A percentile compares a stretch with the other conserved stretches of the same genome.
These are phyloP conservation scores for Colletotrichum scovillei DNA, from an alignment of 2,329 filamentous ascomycete genomes.

Conservation along the genomic window DNA sequence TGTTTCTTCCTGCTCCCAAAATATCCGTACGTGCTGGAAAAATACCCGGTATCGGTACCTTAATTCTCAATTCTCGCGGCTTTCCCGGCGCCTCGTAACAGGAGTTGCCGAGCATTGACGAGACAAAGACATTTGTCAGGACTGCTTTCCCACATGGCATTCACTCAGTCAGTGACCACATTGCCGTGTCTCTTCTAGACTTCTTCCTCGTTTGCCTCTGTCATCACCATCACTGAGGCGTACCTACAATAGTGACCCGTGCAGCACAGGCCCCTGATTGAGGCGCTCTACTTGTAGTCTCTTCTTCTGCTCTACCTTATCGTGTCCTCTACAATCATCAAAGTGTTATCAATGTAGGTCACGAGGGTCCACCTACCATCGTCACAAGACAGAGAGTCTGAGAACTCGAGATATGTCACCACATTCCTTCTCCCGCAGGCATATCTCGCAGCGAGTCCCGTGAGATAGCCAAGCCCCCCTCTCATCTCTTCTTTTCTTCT, in stretches of 20 bases:
- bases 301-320: not conserved
- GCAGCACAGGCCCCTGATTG: not conserved
- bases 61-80: not conserved
- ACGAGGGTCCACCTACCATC: not conserved
- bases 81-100: constrained; percentile 1
- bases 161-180: not conserved
- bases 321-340: not conserved
- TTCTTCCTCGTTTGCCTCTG: not conserved
- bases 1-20: not conserved
- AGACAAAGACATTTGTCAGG: constrained; percentile 22
- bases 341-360: constrained; percentile 1
- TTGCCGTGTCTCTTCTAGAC: constrained; percentile 9
- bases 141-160: constrained; percentile 19
- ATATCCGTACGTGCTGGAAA: not conserved
- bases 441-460: constrained; percentile 25
- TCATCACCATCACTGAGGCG: not conserved
- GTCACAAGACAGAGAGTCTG: constrained; percentile 18
- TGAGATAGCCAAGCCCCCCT: constrained; percentile 17
- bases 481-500: constrained; percentile 14
- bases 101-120: constrained; percentile 11
- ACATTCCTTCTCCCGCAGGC: constrained; percentile 9
- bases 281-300: constrained; percentile 12
- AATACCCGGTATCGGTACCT: too few relatives aligned
- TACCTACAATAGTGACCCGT: not conserved
- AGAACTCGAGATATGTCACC: not conserved